Evolutionary conservation across 192 early-diverging fungal species (phyloP).

Genomic region (Entomortierella lignicola): DNA sequence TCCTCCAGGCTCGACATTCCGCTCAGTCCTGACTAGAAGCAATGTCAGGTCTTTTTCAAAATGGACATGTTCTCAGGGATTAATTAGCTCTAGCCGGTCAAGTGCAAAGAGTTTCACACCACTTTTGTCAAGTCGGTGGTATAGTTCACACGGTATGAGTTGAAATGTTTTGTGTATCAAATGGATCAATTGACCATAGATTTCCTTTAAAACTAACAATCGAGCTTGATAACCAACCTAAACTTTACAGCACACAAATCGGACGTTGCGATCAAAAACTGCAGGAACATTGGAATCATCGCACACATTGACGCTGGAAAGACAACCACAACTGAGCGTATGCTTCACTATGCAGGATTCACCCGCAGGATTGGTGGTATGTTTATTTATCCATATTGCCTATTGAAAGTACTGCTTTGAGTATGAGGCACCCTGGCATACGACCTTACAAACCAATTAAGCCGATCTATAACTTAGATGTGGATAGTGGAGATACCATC

Average conservation of each 20-base stretch:
- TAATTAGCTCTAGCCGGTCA: not conserved
- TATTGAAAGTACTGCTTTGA: not conserved
- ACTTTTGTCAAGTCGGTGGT: slow-evolving; percentile 31
- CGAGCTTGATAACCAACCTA: too few species aligned
- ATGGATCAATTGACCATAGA: too few species aligned
- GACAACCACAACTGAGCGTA: slow-evolving; percentile 97
- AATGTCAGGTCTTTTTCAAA: not conserved
- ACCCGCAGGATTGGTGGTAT: slow-evolving; percentile 87
- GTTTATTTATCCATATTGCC: not conserved
- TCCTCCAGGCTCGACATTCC: slow-evolving; percentile 5
- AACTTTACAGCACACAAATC: slow-evolving; percentile 43
- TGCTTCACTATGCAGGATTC: slow-evolving; percentile 95
- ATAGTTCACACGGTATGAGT: slow-evolving; percentile 40
- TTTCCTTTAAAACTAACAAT: too few species aligned
- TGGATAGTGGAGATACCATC: slow-evolving; percentile 93
- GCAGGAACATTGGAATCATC: slow-evolving; percentile 93
- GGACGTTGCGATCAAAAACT: slow-evolving; percentile 55
- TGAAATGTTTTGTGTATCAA: too few species aligned
- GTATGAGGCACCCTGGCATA: not conserved
- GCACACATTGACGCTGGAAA: slow-evolving; percentile 98
- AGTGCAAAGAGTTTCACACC: slow-evolving; percentile 3
- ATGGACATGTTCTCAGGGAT: not conserved
- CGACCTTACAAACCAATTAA: not conserved
- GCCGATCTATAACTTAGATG: slow-evolving; percentile 61
- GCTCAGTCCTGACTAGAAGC: not conserved